Evolutionary conservation across 2,329 filamentous ascomycete species (phyloP), one percentile per base, ranked within the genome.

Genomic region (Ophioceras dolichostomum): DNA sequence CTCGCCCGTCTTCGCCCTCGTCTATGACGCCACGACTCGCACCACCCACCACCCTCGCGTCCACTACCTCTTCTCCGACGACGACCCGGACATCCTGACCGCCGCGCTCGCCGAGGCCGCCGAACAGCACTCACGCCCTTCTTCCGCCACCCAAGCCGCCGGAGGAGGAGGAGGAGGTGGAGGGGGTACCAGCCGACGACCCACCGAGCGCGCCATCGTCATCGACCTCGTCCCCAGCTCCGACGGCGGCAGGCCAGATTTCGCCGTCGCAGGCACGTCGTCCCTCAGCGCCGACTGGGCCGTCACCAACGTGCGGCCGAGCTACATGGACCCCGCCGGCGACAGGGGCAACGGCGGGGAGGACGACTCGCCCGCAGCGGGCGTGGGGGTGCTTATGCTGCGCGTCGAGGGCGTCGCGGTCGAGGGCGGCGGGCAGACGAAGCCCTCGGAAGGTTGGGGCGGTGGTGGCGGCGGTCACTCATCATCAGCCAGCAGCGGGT

Each of bases 51-150:
- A 96, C 55, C 91, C 89, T 2, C 77, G 75, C 37, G 77, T 94
- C 2, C 86, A 89, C 61, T 96, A 96, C 62, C 73, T 96, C 51
- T 96, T 98, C 63, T 75, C 76, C 48, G 88, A 96, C 57, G 91
- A 96, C 58, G 87, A 95, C 52, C 73, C 78, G 2, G 82, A 88
- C 33, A 64, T 83, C 32, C 65, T 94, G 27, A 82, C 82, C 1
- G 69, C 76, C 27, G 78, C 82, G 2, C 78, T 57, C 58, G 73
- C 54, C 38, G 62, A 61, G 40, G 51, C 49, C 43, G 55, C 43
- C 45, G 57, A 40, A 41, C 40, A 46, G 21, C 35, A 49, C 33
- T 43, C 50, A 40, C 50, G 53, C 37, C 46, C 51, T 32, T 19
- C 27, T 20, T 24, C 35, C 10, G 40, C 45, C 26, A 40, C 43